A percentile compares a stretch with the other conserved stretches of the same genome.
phyloP scores from a whole-genome alignment of 23 red algal species.

The Gracilaria caudata region DNA sequence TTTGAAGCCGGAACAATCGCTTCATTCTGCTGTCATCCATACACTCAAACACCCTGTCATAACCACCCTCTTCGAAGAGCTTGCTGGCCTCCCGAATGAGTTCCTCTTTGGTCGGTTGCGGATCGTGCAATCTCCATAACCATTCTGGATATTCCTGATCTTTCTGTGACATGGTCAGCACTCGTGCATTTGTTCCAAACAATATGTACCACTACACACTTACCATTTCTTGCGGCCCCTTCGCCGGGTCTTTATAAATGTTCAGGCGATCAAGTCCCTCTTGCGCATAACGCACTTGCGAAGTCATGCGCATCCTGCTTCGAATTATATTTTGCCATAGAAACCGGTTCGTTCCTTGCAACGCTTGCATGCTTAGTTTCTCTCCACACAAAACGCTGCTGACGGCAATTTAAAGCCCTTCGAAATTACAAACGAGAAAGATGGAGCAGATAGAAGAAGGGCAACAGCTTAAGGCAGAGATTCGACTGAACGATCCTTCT shows the following conservation, averaged over 20 bases:
- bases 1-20: slow-evolving; percentile 40
- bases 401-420: background rate
- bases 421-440: background rate
- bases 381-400: background rate
- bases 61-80: slow-evolving; percentile 43
- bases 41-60: slow-evolving; percentile 48
- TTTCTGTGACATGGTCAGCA: slow-evolving; percentile 10
- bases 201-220: background rate
- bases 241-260: slow-evolving; percentile 48
- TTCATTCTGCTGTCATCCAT: slow-evolving; percentile 41
- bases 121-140: slow-evolving; percentile 60
- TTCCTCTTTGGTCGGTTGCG: slow-evolving; percentile 53
- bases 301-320: background rate
- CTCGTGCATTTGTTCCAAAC: background rate
- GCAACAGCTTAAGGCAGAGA: no score
- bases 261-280: slow-evolving; percentile 54
- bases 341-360: background rate
- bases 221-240: slow-evolving; percentile 63
- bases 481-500: no score
- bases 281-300: slow-evolving; percentile 19
- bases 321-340: background rate
- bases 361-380: slow-evolving; percentile 5
- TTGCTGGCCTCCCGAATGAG: slow-evolving; percentile 20
- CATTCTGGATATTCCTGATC: slow-evolving; percentile 58
- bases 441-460: background rate